phyloP scores from a whole-genome alignment of 164 flowering plant genomes.

The grape (Vitis vinifera) region ASM3070453v1 NC_081811.1:4473001-4473500 shows the following conservation, averaged over 20 bases:
- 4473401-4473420: slow-evolving; percentile 90
- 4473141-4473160: slow-evolving; percentile 61
- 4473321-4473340: slow-evolving; percentile 80
- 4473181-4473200: slow-evolving; percentile 86
- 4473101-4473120: slow-evolving; percentile 79
- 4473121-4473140: slow-evolving; percentile 56
- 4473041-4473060: slow-evolving; percentile 34
- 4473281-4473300: slow-evolving; percentile 98
- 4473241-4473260: slow-evolving; percentile 95
- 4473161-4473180: slow-evolving; percentile 91
- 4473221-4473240: slow-evolving; percentile 85
- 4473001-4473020: slow-evolving; percentile 58
- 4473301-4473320: slow-evolving; percentile 91
- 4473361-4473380: slow-evolving; percentile 87
- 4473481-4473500: background rate
- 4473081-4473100: slow-evolving; percentile 95
- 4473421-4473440: slow-evolving; percentile 83
- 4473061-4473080: slow-evolving; percentile 89
- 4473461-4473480: background rate
- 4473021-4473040: slow-evolving; percentile 8
- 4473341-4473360: slow-evolving; percentile 92
- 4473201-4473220: slow-evolving; percentile 86
- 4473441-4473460: slow-evolving; percentile 13
- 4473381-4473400: slow-evolving; percentile 75
- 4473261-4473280: slow-evolving; percentile 98